phyloP scores from a whole-genome alignment of 495 filamentous ascomycete species.

The Penicillium riverlandense region DNA sequence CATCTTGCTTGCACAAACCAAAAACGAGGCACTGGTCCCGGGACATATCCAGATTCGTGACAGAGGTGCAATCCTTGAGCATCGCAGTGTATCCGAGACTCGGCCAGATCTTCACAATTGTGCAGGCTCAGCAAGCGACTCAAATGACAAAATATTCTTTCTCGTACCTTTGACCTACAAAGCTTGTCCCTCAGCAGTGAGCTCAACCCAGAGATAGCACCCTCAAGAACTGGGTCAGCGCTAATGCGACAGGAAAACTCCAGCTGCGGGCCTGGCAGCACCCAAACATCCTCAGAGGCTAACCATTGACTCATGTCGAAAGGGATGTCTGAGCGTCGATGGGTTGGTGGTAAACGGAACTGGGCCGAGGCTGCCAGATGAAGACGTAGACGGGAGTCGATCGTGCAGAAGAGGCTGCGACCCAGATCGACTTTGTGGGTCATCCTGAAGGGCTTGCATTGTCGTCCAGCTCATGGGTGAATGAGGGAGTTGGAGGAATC shows the following conservation, averaged over 20 bases:
- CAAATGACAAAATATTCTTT: neutral
- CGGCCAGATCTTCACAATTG: conserved; percentile 23
- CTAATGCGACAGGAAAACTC: conserved; percentile 15
- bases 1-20: conserved; percentile 12
- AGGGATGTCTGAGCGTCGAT: neutral
- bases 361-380: conserved; percentile 6
- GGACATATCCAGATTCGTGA: neutral
- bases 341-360: neutral
- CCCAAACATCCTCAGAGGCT: conserved; percentile 15
- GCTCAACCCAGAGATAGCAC: conserved; percentile 1
- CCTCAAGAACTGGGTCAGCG: neutral
- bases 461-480: neutral
- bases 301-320: conserved; percentile 1
- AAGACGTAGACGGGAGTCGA: conserved; percentile 8
- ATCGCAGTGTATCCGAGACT: conserved; percentile 23
- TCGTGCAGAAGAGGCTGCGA: conserved; percentile 1
- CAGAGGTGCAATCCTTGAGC: conserved; percentile 12
- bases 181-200: conserved; percentile 14
- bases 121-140: neutral
- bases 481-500: neutral
- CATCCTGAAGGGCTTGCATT: conserved; percentile 4
- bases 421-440: conserved; percentile 12
- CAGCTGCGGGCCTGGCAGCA: conserved; percentile 23
- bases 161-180: conserved; percentile 20
- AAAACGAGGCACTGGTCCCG: conserved; percentile 13